Conservation (phyloP, 495 filamentous ascomycete genomes). For the Glonium stellatum region DNA sequence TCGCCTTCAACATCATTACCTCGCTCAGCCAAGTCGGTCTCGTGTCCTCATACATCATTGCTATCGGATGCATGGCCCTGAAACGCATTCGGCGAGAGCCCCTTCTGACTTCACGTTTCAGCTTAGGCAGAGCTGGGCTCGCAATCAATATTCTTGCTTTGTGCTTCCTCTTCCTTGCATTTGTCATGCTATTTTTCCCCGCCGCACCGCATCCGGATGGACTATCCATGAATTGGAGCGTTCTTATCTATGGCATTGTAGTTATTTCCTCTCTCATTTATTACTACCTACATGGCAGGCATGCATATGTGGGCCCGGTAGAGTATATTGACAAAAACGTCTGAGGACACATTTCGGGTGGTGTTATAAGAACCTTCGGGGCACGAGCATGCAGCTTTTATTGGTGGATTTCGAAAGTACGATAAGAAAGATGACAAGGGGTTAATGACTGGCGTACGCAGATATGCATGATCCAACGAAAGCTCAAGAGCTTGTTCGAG, state of each 20-base stretch:
- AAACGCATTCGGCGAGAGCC: slow-evolving; percentile 31
- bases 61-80: slow-evolving; percentile 43
- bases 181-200: slow-evolving; percentile 29
- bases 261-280: slow-evolving; percentile 24
- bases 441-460: too few relatives aligned
- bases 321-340: slow-evolving; percentile 30
- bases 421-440: background rate
- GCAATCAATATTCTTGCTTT: slow-evolving; percentile 27
- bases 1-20: slow-evolving; percentile 44
- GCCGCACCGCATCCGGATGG: slow-evolving; percentile 13
- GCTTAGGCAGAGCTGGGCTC: slow-evolving; percentile 43
- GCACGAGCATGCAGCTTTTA: too few relatives aligned
- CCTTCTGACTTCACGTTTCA: slow-evolving; percentile 44
- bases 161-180: slow-evolving; percentile 19
- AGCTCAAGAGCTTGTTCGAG: too few relatives aligned
- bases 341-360: background rate
- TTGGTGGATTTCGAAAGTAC: too few relatives aligned
- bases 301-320: slow-evolving; percentile 30
- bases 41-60: slow-evolving; percentile 47
- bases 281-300: slow-evolving; percentile 24
- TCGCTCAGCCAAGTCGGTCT: slow-evolving; percentile 42
- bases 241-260: slow-evolving; percentile 28
- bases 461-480: too few relatives aligned
- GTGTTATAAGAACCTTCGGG: too few relatives aligned
- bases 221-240: slow-evolving; percentile 30